Evolutionary conservation across 495 filamentous ascomycete species (phyloP), one percentile per base, ranked within the genome.

Genomic region (Choiromyces venosus): DNA sequence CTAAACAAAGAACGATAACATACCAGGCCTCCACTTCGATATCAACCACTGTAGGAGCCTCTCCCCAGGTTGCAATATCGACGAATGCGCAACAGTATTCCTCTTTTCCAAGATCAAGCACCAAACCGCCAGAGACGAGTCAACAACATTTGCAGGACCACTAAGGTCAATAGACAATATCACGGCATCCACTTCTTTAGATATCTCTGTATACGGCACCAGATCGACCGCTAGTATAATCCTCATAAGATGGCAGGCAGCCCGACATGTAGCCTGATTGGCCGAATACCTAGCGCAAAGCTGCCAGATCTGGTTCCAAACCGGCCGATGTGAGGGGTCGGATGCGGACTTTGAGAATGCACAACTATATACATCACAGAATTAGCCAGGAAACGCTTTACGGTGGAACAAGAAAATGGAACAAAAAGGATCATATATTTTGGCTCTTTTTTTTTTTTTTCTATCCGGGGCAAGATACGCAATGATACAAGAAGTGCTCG

Each of bases 281-380:
- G 89, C 90, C 37, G 95, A 84, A 71, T 87, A 87, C 38, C 93
- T 88, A 61, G 87, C 86, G 38, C 90, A 87, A 14, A 92, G 82
- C 70, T 93, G 89, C 91, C 93, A 96, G 46, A 88, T 85, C 73
- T 90, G 88, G 44, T 87, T 84, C 94, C 94, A 97, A 39, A 83
- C 75, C 29, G 35, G 37, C 6, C 73, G 56, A 64, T 74, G 65
- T 37, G 74, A 66, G 35, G 74, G 61, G 25, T 73, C 70, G 2
- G 77, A 78, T n/a, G 84, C 76, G 25, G 75, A 38, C 39, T 66
- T 71, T 67, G 88, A 86, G 73, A 82, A 83, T 21, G 86, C 85
- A 76, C 84, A 85, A 69, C 87, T 87, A 73, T 39, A 52, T 73
- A 46, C 39, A 40, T 46, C 75, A 77, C n/a, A 80, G 46, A n/a